These are phyloP conservation scores for Ascochyta fabae DNA, from an alignment of 2,329 filamentous ascomycete species.

Conservation along the genomic window DNA sequence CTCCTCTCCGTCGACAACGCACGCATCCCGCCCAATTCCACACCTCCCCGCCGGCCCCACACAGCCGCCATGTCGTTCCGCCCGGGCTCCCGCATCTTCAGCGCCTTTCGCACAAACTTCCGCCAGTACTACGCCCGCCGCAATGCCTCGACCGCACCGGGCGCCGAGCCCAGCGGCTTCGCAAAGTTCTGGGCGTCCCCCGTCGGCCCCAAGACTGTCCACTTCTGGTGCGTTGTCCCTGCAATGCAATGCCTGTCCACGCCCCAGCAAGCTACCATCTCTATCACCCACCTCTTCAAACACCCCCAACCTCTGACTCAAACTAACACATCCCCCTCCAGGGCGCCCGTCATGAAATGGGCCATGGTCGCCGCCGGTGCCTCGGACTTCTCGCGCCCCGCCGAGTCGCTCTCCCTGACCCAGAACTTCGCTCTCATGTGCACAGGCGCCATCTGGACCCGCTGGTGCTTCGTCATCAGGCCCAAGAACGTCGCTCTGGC, in stretches of 20 bases:
- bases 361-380: conserved; percentile 89
- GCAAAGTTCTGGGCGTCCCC: conserved; percentile 69
- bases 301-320: not conserved
- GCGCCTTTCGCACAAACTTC: conserved; percentile 59
- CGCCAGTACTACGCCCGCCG: conserved; percentile 65
- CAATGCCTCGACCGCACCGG: conserved; percentile 71
- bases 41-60: conserved; percentile 16
- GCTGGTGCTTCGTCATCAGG: conserved; percentile 98
- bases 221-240: conserved; percentile 76
- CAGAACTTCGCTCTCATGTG: conserved; percentile 90
- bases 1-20: conserved; percentile 4
- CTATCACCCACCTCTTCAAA: not conserved
- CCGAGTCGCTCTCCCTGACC: conserved; percentile 88
- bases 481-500: conserved; percentile 92
- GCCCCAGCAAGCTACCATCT: no score
- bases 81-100: conserved; percentile 64
- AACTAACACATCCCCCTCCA: conserved; percentile 43
- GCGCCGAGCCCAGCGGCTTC: conserved; percentile 60
- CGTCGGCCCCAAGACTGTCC: conserved; percentile 75
- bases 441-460: conserved; percentile 96
- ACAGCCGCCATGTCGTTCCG: conserved; percentile 60
- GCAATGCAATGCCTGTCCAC: not conserved
- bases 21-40: not conserved
- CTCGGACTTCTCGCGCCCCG: conserved; percentile 88
- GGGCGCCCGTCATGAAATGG: conserved; percentile 97